A percentile compares a stretch with the other conserved stretches of the same genome.
phyloP scores from a whole-genome alignment of 306 rosid genomes.

The Erythrophleum fordii region DNA sequence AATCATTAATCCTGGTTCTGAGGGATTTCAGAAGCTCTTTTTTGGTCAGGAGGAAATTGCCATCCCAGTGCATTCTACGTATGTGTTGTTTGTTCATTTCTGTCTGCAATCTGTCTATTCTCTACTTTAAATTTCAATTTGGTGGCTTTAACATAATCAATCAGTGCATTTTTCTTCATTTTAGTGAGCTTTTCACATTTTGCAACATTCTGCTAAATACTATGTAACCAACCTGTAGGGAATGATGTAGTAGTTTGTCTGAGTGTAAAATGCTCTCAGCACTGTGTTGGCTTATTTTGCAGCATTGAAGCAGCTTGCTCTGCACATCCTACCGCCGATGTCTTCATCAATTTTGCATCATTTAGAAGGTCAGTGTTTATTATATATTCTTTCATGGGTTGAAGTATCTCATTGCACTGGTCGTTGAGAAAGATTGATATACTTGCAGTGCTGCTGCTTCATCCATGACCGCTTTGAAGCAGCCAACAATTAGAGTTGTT shows the following conservation, averaged over 20 bases:
- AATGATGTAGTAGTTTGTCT: conserved; percentile 25
- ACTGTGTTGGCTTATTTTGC: conserved; percentile 44
- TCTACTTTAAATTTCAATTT: conserved; percentile 23
- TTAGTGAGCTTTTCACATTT: conserved; percentile 25
- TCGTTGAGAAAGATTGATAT: conserved; percentile 20
- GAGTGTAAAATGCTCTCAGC: conserved; percentile 38
- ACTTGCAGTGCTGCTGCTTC: conserved; percentile 94
- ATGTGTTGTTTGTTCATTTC: conserved; percentile 41
- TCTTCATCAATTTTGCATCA: conserved; percentile 97
- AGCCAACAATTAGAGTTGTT: conserved; percentile 91
- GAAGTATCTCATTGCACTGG: conserved; percentile 11
- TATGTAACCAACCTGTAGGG: conserved; percentile 24
- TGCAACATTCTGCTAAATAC: conserved; percentile 1
- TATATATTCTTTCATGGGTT: conserved; percentile 21
- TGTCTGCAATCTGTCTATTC: conserved; percentile 9
- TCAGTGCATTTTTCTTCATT: neutral
- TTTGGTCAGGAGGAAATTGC: conserved; percentile 99
- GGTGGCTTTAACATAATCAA: neutral
- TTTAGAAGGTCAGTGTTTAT: conserved; percentile 74
- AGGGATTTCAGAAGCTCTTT: conserved; percentile 97
- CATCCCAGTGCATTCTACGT: conserved; percentile 94
- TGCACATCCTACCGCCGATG: conserved; percentile 98
- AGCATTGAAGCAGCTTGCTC: conserved; percentile 96
- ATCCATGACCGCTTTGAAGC: conserved; percentile 89
- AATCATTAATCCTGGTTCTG: conserved; percentile 93